These are phyloP conservation scores for Blastocystis hominis DNA, from an alignment of 352 stramenopile genomes.

Conservation along the genomic window DNA sequence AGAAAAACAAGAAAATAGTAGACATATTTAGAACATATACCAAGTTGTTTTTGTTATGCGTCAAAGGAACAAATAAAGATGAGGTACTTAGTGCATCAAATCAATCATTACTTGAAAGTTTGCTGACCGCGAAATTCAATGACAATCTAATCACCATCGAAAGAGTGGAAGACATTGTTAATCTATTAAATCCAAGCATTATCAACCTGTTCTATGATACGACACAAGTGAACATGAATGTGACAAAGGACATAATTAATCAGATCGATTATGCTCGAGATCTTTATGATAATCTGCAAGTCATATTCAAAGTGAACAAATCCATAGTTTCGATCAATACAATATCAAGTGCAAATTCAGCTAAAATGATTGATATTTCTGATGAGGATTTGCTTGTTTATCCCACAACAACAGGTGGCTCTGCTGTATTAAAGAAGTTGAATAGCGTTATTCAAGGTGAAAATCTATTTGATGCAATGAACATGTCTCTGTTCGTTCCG, in stretches of 20 bases:
- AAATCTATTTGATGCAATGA: too few relatives aligned
- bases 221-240: background rate
- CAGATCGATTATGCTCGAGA: background rate
- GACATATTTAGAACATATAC: background rate
- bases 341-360: background rate
- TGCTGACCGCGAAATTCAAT: background rate
- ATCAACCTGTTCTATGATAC: background rate
- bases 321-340: background rate
- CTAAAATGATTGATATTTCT: background rate
- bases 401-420: background rate
- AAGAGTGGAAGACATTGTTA: background rate
- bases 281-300: background rate
- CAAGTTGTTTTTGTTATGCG: constrained; percentile 1
- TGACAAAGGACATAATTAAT: background rate
- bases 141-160: background rate
- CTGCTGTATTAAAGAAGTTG: background rate
- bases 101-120: background rate
- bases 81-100: background rate
- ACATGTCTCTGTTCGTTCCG: too few relatives aligned
- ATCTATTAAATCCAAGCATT: background rate
- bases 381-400: background rate
- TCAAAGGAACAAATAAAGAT: background rate
- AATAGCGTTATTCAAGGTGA: background rate
- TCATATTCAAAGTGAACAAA: background rate
- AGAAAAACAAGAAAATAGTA: background rate